Evolutionary conservation across 495 filamentous ascomycete species (phyloP), one percentile per base, ranked within the genome.

Genomic region (Annulohypoxylon nitens): DNA sequence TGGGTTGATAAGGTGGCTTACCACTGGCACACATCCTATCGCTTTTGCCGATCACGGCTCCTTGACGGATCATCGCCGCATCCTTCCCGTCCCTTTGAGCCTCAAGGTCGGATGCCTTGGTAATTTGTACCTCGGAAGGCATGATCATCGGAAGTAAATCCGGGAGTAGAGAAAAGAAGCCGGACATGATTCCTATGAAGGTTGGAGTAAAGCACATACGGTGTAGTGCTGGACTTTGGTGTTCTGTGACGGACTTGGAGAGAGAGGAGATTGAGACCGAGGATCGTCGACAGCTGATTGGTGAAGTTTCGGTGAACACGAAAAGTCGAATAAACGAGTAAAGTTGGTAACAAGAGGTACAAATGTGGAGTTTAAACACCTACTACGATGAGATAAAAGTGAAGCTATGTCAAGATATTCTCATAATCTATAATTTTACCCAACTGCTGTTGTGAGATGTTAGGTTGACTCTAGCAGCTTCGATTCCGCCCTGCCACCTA

Each of bases 21-120:
- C 86, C 81, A 37, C 84, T 81, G 16, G 86, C 82, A 68, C 86
- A 90, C 72, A 92, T 81, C 30, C 82, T 87, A 51, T 90, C 88
- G 11, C 84, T 85, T 73, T 88, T 85, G 65, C 85, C 81, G 45
- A 88, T 82, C 55, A 92, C 85, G 26, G 90, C 89, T 47, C 87
- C 84, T 65, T 88, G 41, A 80, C 86, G 65, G 71, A 73, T 58
- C 70, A 75, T 77, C 10, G 77, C 60, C 8, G 77, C 67, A 37
- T 73, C 62, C 57, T 75, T 66, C 63, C 69, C 67, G 55, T 63
- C 58, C 37, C 73, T 68, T 53, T 77, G 72, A 23, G 81, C 79
- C 45, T 81, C 69, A 34, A 88, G 79, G 2, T 86, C 83, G 51
- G 73, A 66, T 3, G 81, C 77, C 57, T 77, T 84, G 6, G 82